Evolutionary conservation across 768 basidiomycete genomes (phyloP).

Genomic region (Boletus rubescentipes): DNA sequence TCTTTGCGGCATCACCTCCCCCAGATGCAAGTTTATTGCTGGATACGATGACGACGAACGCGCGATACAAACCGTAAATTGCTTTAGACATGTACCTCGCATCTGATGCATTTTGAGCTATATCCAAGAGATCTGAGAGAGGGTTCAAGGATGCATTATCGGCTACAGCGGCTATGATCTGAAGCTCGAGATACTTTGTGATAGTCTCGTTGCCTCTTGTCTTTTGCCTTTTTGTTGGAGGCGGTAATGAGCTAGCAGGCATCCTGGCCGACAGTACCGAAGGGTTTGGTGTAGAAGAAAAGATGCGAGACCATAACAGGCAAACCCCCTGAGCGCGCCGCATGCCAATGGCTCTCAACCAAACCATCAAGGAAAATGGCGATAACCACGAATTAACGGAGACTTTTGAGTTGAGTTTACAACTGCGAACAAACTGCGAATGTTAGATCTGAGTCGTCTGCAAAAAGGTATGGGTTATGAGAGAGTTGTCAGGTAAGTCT

Average conservation of each 20-base stretch:
- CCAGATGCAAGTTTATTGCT: conserved; percentile 53
- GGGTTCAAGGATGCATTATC: conserved; percentile 69
- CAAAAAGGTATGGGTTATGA: too few species aligned
- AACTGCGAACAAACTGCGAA: too few species aligned
- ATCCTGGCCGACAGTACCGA: conserved; percentile 12
- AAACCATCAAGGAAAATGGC: too few species aligned
- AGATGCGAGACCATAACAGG: neutral
- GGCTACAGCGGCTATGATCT: conserved; percentile 52
- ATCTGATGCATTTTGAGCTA: conserved; percentile 48
- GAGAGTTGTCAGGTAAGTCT: too few species aligned
- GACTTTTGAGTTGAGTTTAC: too few species aligned
- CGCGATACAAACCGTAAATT: conserved; percentile 79
- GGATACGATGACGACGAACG: conserved; percentile 64
- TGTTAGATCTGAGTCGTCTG: too few species aligned
- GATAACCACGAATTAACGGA: too few species aligned
- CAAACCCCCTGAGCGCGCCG: neutral
- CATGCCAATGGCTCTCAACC: too few species aligned
- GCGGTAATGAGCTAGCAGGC: conserved; percentile 47
- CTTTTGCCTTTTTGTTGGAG: conserved; percentile 52
- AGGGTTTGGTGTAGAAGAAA: neutral
- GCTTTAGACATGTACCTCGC: conserved; percentile 66
- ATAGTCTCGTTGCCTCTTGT: conserved; percentile 23
- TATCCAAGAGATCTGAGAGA: conserved; percentile 68
- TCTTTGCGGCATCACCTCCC: conserved; percentile 51
- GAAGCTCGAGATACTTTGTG: conserved; percentile 52